Conservation (phyloP, 192 early-diverging fungal species). For the Oehlia diaphana region DNA sequence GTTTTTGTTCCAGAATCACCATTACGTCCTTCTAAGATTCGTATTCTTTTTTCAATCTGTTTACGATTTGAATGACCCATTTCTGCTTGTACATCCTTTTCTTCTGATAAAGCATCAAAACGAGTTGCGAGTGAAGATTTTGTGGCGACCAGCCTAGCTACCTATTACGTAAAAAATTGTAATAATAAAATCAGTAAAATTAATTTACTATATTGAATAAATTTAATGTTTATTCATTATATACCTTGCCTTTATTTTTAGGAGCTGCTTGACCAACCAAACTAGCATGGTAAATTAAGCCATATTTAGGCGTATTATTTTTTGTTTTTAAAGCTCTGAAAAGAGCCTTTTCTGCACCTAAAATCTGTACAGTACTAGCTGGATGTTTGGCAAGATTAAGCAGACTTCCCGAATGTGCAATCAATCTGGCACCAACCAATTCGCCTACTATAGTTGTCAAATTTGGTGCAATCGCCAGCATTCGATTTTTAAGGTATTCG, state of each 20-base stretch:
- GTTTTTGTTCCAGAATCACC: neutral
- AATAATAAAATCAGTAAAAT: neutral
- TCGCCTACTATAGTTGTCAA: conserved; percentile 96
- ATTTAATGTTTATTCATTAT: no score
- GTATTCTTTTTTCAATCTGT: conserved; percentile 9
- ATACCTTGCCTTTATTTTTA: conserved; percentile 93
- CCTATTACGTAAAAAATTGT: conserved; percentile 42
- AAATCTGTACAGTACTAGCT: conserved; percentile 97
- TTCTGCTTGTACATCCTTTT: conserved; percentile 27
- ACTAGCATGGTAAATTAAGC: conserved; percentile 96
- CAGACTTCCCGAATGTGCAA: conserved; percentile 94
- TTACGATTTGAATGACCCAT: conserved; percentile 12
- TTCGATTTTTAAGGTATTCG: conserved; percentile 97
- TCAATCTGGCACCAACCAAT: conserved; percentile 96
- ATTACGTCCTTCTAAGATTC: conserved; percentile 3
- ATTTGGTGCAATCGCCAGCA: conserved; percentile 88
- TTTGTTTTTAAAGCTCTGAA: conserved; percentile 99
- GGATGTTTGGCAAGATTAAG: conserved; percentile 98
- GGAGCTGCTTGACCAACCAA: conserved; percentile 94
- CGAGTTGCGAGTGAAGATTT: conserved; percentile 89
- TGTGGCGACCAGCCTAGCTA: conserved; percentile 90
- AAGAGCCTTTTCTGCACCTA: conserved; percentile 99
- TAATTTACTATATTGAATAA: neutral
- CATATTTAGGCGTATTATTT: conserved; percentile 98
- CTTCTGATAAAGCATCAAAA: conserved; percentile 89